Percentiles rank a stretch among this genome's conserved stretches.
These are phyloP conservation scores for Glebionis coronaria DNA, from an alignment of 129 eudicot genomes.

Conservation along the genomic window DNA sequence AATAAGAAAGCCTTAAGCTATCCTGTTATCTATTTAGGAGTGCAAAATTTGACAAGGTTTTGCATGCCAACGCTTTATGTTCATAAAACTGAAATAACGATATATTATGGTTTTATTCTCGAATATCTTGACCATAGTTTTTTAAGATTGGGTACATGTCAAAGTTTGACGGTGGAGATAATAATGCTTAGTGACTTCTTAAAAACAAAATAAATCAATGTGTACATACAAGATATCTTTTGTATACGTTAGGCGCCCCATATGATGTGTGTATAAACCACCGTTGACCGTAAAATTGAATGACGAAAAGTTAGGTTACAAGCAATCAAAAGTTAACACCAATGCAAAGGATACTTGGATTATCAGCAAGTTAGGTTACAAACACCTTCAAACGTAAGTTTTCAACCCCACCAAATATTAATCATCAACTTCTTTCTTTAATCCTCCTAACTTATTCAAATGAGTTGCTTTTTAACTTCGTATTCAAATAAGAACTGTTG, in stretches of 20 bases:
- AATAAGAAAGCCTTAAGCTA: too few species aligned
- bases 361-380: constrained; percentile 20
- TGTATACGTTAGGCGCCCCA: neutral
- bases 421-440: constrained; percentile 1
- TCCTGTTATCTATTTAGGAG: too few species aligned
- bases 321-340: constrained; percentile 12
- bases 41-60: too few species aligned
- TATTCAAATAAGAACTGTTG: too few species aligned
- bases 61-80: too few species aligned
- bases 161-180: too few species aligned
- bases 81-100: too few species aligned
- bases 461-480: too few species aligned
- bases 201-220: neutral
- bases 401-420: constrained; percentile 5
- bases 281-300: neutral
- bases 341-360: constrained; percentile 10
- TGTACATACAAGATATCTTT: neutral
- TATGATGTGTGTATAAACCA: neutral
- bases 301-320: constrained; percentile 3
- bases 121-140: too few species aligned
- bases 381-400: constrained; percentile 19
- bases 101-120: too few species aligned
- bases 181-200: too few species aligned
- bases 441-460: neutral
- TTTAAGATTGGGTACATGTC: too few species aligned